Evolutionary conservation across 2,329 filamentous ascomycete species (phyloP).

Genomic region (Boeremia lycopersici): DNA sequence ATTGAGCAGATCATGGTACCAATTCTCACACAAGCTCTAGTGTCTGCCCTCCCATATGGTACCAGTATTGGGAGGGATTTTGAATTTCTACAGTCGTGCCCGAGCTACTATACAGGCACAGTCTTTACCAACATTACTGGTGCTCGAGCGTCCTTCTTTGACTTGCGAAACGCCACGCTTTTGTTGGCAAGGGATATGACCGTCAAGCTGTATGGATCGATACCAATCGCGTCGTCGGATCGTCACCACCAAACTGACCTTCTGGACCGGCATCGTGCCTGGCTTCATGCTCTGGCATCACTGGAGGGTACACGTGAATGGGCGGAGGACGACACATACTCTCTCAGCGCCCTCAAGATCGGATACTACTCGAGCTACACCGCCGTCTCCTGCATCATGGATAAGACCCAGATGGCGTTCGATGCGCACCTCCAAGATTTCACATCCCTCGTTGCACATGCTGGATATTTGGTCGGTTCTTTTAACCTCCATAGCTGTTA

Average conservation of each 20-base stretch:
- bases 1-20: constrained; percentile 22
- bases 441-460: constrained; percentile 14
- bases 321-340: constrained; percentile 3
- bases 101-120: neutral
- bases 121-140: constrained; percentile 13
- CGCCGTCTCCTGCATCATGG: constrained; percentile 11
- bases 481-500: neutral
- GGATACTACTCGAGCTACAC: constrained; percentile 19
- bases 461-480: constrained; percentile 16
- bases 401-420: constrained; percentile 11
- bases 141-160: constrained; percentile 11
- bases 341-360: constrained; percentile 22
- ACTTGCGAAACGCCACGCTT: constrained; percentile 19
- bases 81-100: constrained; percentile 1
- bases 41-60: constrained; percentile 20
- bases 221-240: constrained; percentile 3
- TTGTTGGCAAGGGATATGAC: constrained; percentile 7
- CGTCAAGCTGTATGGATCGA: constrained; percentile 1
- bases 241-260: neutral
- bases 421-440: constrained; percentile 20
- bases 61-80: constrained; percentile 12
- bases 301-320: constrained; percentile 5
- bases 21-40: constrained; percentile 22
- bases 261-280: constrained; percentile 1
- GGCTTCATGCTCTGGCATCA: constrained; percentile 4